A percentile compares a stretch with the other conserved stretches of the same genome.
Conservation (phyloP, 2,329 filamentous ascomycete species). For the Boeremia lycopersici region DNA sequence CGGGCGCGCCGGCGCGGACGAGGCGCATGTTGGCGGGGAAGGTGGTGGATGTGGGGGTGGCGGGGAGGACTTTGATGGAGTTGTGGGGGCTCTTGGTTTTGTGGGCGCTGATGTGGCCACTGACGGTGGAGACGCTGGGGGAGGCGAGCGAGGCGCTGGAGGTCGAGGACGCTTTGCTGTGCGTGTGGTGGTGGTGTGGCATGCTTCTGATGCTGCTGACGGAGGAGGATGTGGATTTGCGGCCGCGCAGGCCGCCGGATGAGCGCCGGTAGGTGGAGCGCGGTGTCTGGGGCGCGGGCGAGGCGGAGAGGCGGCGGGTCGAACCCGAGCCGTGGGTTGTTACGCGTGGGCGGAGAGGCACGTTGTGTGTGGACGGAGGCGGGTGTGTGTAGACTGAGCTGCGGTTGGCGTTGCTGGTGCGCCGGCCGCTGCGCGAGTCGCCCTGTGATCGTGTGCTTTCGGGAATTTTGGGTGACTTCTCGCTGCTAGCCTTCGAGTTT, state of each 20-base stretch:
- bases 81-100: constrained; percentile 75
- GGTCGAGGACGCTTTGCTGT: constrained; percentile 93
- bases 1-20: constrained; percentile 62
- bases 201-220: constrained; percentile 92
- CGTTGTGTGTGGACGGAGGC: constrained; percentile 21
- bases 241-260: constrained; percentile 81
- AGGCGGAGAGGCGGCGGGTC: constrained; percentile 72
- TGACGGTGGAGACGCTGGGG: constrained; percentile 52
- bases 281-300: constrained; percentile 85
- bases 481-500: constrained; percentile 43
- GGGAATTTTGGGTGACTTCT: constrained; percentile 41
- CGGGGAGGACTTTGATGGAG: constrained; percentile 90
- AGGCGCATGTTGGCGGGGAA: constrained; percentile 89
- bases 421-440: constrained; percentile 26
- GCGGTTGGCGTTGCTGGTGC: constrained; percentile 44
- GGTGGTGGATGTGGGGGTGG: constrained; percentile 72
- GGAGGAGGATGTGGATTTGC: constrained; percentile 95
- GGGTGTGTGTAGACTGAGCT: constrained; percentile 47
- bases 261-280: constrained; percentile 83
- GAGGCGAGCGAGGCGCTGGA: constrained; percentile 72
- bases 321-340: constrained; percentile 50
- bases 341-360: constrained; percentile 49
- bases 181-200: constrained; percentile 74
- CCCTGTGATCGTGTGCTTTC: constrained; percentile 18
- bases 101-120: constrained; percentile 67